These are phyloP conservation scores for Sphagnum magellanicum DNA, from an alignment of 228 moss, liverwort and hornwort species.

Conservation along the genomic window DNA sequence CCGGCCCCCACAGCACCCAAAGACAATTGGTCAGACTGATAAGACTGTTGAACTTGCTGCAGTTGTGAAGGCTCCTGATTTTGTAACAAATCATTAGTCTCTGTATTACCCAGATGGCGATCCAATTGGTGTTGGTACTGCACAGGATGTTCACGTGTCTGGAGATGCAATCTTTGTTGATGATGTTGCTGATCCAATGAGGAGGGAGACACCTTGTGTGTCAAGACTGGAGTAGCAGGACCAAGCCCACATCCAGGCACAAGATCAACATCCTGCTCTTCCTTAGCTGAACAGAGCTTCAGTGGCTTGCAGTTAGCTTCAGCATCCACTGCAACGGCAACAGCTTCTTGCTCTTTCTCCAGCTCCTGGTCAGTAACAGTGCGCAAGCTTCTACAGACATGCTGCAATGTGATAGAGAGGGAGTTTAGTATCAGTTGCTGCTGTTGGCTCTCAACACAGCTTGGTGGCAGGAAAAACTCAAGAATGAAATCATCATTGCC, in stretches of 20 bases:
- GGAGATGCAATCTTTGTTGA: conserved; percentile 1
- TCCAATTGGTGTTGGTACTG: conserved; percentile 16
- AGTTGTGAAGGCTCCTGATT: conserved; percentile 20
- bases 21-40: conserved; percentile 28
- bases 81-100: conserved; percentile 32
- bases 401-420: conserved; percentile 91
- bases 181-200: conserved; percentile 9
- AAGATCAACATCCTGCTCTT: conserved; percentile 26
- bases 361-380: conserved; percentile 85
- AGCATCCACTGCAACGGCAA: conserved; percentile 25
- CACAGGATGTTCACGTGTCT: too few species aligned
- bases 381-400: conserved; percentile 84
- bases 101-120: conserved; percentile 20
- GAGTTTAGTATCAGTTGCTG: conserved; percentile 80
- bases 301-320: conserved; percentile 38
- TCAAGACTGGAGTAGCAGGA: conserved; percentile 10
- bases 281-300: conserved; percentile 14
- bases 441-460: conserved; percentile 66
- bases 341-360: conserved; percentile 55
- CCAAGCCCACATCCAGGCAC: conserved; percentile 19
- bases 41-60: conserved; percentile 2
- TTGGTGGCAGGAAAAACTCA: conserved; percentile 87
- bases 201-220: conserved; percentile 14
- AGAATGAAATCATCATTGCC: conserved; percentile 90
- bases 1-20: conserved; percentile 13